These are phyloP conservation scores for Tuber melanosporum DNA, from an alignment of 495 filamentous ascomycete species.

Conservation along the genomic window DNA sequence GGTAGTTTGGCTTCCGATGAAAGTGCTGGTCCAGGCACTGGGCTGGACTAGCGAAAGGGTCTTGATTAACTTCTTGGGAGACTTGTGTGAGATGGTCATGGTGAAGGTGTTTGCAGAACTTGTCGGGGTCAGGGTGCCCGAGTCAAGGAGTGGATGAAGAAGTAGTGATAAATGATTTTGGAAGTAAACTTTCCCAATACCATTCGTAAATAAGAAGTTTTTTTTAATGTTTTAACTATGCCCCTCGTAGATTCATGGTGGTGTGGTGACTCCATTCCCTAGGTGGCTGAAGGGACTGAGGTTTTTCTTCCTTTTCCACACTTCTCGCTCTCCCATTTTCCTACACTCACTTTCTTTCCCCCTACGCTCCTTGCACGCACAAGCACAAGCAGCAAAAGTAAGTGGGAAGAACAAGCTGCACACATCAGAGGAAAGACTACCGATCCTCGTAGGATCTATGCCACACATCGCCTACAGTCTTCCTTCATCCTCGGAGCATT, in stretches of 20 bases:
- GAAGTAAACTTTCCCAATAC: not conserved
- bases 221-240: not conserved
- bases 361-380: slow-evolving; percentile 11
- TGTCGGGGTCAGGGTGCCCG: not conserved
- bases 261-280: slow-evolving; percentile 3
- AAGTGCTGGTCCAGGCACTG: not conserved
- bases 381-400: slow-evolving; percentile 2
- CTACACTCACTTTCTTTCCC: slow-evolving; percentile 6
- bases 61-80: not conserved
- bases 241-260: not conserved
- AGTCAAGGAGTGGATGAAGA: not conserved
- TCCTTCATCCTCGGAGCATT: slow-evolving; percentile 26
- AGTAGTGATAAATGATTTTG: not conserved
- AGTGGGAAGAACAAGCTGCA: slow-evolving; percentile 1
- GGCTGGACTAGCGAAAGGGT: not conserved
- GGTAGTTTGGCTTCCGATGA: not conserved
- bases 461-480: slow-evolving; percentile 27
- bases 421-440: slow-evolving; percentile 34
- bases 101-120: not conserved
- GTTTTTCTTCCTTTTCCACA: slow-evolving; percentile 36
- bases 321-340: slow-evolving; percentile 17
- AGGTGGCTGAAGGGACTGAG: not conserved
- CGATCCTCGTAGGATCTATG: slow-evolving; percentile 30
- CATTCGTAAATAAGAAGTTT: not conserved
- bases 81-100: not conserved